Base-by-base conservation (phyloP, 257 asterid species). In the Jasminum sambac region DNA sequence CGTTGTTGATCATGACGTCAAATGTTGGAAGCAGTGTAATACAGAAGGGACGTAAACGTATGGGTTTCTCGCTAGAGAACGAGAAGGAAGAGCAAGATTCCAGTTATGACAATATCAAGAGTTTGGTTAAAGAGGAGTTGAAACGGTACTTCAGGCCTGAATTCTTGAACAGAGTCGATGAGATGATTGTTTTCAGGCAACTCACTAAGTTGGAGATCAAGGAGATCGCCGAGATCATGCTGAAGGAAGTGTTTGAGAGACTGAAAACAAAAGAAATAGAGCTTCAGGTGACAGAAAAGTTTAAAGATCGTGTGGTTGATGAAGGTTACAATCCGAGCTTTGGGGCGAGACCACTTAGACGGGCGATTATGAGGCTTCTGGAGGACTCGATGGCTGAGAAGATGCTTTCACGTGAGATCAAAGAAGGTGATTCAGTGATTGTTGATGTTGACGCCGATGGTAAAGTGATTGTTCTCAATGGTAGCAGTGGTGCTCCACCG, bases 351-450 rank as follows among this genome's bases (percentile, higher is more conserved):
- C 97, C 98, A 2, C 75, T 92, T 13, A 79, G 92, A 65, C 76
- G 97, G 72, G 96, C 98, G 12, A 92, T 92, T 16, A 90, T 87
- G 88, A 88, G 92, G 69, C 84, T 86, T 6, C 60, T 92, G 79
- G 95, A 90, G 81, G 96, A 92, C 42, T 81, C 85, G 79, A 86
- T 92, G 97, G 97, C 97, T 0, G 96, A 92, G 85, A 85, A 78
- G 79, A 83, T 90, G 84, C 87, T 90, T 14, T 84, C 88, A 0
- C 80, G 91, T 0, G 84, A 85, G 44, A 81, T 88, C 72, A 88
- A 87, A 74, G 91, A 87, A 66, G 96, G 95, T 0, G 96, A 92
- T 60, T 79, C 90, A 0, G 89, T 90, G 3, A 78, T 82, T 6
- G 85, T 87, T 0, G 90, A 85, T 50, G 96, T 82, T 13, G 88